These are phyloP conservation scores for Oryza meyeriana DNA, from an alignment of 176 grass and related monocot genomes.

Conservation along the genomic window DNA sequence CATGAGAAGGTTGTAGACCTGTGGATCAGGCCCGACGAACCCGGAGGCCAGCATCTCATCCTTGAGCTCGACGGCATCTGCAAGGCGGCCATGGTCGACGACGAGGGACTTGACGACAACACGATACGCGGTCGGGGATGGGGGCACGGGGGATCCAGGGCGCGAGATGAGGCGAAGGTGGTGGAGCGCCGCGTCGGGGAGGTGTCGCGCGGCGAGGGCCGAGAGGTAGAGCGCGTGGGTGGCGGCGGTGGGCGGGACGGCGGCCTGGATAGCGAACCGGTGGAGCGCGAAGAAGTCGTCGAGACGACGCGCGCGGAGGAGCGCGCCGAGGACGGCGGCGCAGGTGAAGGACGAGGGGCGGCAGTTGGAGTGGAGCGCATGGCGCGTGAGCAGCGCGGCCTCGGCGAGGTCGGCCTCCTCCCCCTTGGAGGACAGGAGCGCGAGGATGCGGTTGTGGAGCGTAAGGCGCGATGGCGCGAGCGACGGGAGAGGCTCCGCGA, in stretches of 20 bases:
- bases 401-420: constrained; percentile 60
- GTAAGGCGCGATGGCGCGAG: constrained; percentile 57
- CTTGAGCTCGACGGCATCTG: constrained; percentile 58
- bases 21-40: constrained; percentile 61
- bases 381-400: constrained; percentile 76
- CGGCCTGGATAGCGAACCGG: constrained; percentile 76
- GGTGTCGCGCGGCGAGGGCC: constrained; percentile 58
- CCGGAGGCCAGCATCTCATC: constrained; percentile 69
- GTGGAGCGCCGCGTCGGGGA: constrained; percentile 62
- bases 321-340: constrained; percentile 65
- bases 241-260: constrained; percentile 70
- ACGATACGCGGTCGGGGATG: constrained; percentile 73
- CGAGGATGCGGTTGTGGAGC: constrained; percentile 85
- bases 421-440: constrained; percentile 39
- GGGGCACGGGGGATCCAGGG: constrained; percentile 55
- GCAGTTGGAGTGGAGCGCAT: constrained; percentile 95
- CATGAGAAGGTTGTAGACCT: constrained; percentile 78
- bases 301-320: constrained; percentile 60
- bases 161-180: constrained; percentile 66
- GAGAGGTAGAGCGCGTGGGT: constrained; percentile 83
- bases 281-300: constrained; percentile 84
- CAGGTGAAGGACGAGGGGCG: constrained; percentile 77
- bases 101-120: constrained; percentile 64
- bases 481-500: constrained; percentile 67
- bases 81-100: constrained; percentile 46